These are phyloP conservation scores for Gymnopilus dilepis DNA, from an alignment of 768 basidiomycete species.

Conservation along the genomic window DNA sequence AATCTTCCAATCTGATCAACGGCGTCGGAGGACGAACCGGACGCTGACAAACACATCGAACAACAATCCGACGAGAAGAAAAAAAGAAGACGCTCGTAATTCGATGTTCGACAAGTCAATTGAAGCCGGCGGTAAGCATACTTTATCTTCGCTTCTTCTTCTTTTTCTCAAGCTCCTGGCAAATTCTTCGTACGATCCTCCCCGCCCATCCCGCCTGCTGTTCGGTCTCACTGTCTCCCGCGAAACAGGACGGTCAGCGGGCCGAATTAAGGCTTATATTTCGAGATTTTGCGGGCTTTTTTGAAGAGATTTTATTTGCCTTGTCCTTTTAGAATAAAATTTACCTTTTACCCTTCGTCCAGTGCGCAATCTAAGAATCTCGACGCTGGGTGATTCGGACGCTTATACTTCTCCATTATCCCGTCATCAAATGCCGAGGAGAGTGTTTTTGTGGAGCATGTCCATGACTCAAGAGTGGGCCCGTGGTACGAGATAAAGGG, in stretches of 20 bases:
- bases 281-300: background rate
- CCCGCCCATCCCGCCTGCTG: background rate
- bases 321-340: background rate
- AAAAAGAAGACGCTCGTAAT: background rate
- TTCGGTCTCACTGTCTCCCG: conserved; percentile 2
- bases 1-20: conserved; percentile 2
- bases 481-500: background rate
- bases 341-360: conserved; percentile 3
- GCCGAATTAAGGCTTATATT: background rate
- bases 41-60: conserved; percentile 18
- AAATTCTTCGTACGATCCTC: conserved; percentile 18
- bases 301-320: background rate
- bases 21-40: conserved; percentile 5
- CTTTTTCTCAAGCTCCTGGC: background rate
- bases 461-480: background rate
- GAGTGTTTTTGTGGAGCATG: background rate
- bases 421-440: conserved; percentile 14
- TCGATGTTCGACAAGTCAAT: conserved; percentile 2
- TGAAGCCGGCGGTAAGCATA: conserved; percentile 16
- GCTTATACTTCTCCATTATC: conserved; percentile 1
- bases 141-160: background rate
- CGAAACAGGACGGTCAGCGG: conserved; percentile 4
- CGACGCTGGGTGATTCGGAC: conserved; percentile 10
- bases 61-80: conserved; percentile 1
- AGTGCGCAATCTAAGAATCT: conserved; percentile 2